Conservation (phyloP, 2,329 filamentous ascomycete species). For the Boeremia exigua region DNA sequence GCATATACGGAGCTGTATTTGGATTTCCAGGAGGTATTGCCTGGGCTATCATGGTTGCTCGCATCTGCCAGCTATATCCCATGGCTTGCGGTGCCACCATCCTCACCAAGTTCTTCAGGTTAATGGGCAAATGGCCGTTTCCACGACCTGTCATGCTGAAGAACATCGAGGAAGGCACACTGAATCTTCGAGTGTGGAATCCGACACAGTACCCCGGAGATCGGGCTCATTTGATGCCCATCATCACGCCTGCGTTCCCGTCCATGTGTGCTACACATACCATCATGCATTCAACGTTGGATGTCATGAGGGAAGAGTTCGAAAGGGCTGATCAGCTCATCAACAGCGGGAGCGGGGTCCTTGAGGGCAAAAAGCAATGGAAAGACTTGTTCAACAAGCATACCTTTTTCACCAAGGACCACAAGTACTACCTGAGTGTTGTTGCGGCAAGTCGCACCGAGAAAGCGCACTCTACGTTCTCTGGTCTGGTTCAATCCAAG, state of each 20-base stretch:
- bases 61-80: slow-evolving; percentile 95
- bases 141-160: slow-evolving; percentile 92
- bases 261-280: slow-evolving; percentile 99
- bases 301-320: slow-evolving; percentile 83
- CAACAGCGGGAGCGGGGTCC: slow-evolving; percentile 77
- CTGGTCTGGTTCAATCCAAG: slow-evolving; percentile 92
- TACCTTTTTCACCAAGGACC: slow-evolving; percentile 89
- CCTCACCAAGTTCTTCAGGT: slow-evolving; percentile 90
- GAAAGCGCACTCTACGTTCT: slow-evolving; percentile 85
- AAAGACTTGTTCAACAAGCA: slow-evolving; percentile 88
- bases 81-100: slow-evolving; percentile 88
- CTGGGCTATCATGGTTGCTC: slow-evolving; percentile 96
- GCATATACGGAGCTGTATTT: slow-evolving; percentile 94
- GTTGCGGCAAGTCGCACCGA: slow-evolving; percentile 82
- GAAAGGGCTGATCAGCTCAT: slow-evolving; percentile 78
- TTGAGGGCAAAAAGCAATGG: slow-evolving; percentile 78
- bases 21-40: slow-evolving; percentile 96
- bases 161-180: slow-evolving; percentile 78
- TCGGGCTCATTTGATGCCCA: slow-evolving; percentile 89
- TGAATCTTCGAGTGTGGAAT: slow-evolving; percentile 92
- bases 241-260: slow-evolving; percentile 96
- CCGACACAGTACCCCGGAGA: slow-evolving; percentile 85
- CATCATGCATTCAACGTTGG: slow-evolving; percentile 83
- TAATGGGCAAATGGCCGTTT: slow-evolving; percentile 92
- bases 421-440: slow-evolving; percentile 95